These are phyloP conservation scores for Rhipidocladum racemiflorum DNA, from an alignment of 176 grass and related monocot genomes.

Conservation along the genomic window DNA sequence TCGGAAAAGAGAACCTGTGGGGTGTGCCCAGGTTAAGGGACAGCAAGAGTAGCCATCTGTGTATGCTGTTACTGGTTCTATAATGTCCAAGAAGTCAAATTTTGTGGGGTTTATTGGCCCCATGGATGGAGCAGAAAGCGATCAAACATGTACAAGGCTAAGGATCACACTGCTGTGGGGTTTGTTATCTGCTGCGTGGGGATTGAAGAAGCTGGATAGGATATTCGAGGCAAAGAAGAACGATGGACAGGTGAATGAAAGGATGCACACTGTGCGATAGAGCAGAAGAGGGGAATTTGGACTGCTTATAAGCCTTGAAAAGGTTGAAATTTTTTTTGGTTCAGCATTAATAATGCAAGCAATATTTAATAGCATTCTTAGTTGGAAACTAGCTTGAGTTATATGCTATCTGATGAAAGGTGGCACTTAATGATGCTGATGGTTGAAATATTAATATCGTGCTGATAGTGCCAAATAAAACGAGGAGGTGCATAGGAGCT, in stretches of 20 bases:
- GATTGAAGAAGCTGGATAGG: neutral
- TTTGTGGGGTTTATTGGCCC: slow-evolving; percentile 17
- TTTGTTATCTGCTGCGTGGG: slow-evolving; percentile 9
- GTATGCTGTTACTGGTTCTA: slow-evolving; percentile 46
- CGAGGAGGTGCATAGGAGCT: neutral
- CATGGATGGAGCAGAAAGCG: slow-evolving; percentile 29
- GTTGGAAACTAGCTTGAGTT: slow-evolving; percentile 1
- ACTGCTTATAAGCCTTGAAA: slow-evolving; percentile 37
- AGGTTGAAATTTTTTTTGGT: neutral
- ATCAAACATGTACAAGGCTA: slow-evolving; percentile 42
- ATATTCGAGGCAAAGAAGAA: slow-evolving; percentile 24
- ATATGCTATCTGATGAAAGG: slow-evolving; percentile 5
- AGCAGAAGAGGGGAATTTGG: neutral
- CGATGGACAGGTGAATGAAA: slow-evolving; percentile 5
- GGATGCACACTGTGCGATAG: slow-evolving; percentile 21
- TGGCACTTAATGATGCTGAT: neutral
- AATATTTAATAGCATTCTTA: neutral
- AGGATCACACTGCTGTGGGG: slow-evolving; percentile 33
- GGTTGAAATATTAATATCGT: neutral
- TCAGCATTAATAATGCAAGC: neutral
- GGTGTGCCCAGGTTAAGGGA: slow-evolving; percentile 49
- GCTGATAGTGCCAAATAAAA: neutral
- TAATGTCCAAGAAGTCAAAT: slow-evolving; percentile 34
- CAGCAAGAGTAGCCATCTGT: slow-evolving; percentile 44
- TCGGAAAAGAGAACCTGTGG: slow-evolving; percentile 43